These are phyloP conservation scores for Aaosphaeria arxii DNA, from an alignment of 2,329 filamentous ascomycete species.

Conservation along the genomic window DNA sequence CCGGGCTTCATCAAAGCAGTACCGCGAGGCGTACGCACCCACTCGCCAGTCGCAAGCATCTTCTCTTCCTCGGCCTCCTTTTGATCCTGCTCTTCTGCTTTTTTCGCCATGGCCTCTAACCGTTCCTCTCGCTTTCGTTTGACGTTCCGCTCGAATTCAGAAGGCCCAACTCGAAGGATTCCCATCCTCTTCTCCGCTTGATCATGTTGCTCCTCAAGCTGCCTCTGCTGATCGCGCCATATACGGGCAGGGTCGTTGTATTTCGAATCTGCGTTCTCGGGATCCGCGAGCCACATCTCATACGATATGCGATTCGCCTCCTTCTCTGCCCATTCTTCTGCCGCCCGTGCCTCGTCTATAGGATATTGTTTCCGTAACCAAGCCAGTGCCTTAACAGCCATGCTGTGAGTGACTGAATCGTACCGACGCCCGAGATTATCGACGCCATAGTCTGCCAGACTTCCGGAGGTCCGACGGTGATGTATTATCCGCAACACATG, in stretches of 20 bases:
- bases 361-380: conserved; percentile 36
- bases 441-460: conserved; percentile 39
- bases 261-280: conserved; percentile 33
- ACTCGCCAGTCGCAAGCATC: conserved; percentile 31
- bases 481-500: conserved; percentile 38
- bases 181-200: conserved; percentile 27
- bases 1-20: conserved; percentile 35
- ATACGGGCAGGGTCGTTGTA: conserved; percentile 36
- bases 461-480: conserved; percentile 37
- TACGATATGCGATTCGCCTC: conserved; percentile 39
- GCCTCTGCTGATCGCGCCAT: conserved; percentile 27
- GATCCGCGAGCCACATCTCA: conserved; percentile 36
- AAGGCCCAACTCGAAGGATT: conserved; percentile 30
- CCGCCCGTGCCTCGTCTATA: conserved; percentile 40
- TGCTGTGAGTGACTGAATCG: conserved; percentile 20
- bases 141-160: conserved; percentile 33
- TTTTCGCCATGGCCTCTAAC: conserved; percentile 23
- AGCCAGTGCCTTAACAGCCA: conserved; percentile 29
- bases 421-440: conserved; percentile 29
- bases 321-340: conserved; percentile 37
- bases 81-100: conserved; percentile 31
- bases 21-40: conserved; percentile 28
- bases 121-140: conserved; percentile 29
- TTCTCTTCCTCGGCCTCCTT: conserved; percentile 26
- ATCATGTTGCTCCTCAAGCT: conserved; percentile 18